These are phyloP conservation scores for Apophysomyces variabilis DNA, from an alignment of 371 early-diverging fungal species.

Conservation along the genomic window DNA sequence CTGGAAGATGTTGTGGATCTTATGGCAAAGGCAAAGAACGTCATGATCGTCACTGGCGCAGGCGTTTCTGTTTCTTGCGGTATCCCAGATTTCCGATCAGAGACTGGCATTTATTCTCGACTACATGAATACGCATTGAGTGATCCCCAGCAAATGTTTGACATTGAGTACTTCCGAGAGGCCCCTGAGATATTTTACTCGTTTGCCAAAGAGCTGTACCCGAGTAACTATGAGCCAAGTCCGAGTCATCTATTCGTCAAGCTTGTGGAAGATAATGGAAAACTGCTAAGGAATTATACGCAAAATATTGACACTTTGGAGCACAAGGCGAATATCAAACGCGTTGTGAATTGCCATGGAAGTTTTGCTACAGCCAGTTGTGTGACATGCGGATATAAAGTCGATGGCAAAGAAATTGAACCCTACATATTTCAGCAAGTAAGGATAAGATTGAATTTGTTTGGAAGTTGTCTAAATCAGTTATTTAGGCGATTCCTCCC, in stretches of 20 bases:
- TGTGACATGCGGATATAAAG: constrained; percentile 78
- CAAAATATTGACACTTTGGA: constrained; percentile 99
- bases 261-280: constrained; percentile 79
- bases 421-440: constrained; percentile 73
- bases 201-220: constrained; percentile 91
- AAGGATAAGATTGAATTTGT: neutral
- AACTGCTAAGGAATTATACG: constrained; percentile 93
- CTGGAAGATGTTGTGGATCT: constrained; percentile 77
- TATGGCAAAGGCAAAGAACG: constrained; percentile 67
- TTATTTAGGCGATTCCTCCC: constrained; percentile 42
- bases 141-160: constrained; percentile 93
- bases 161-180: constrained; percentile 83
- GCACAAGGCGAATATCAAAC: constrained; percentile 84
- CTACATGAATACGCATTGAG: constrained; percentile 75
- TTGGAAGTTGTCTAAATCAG: neutral
- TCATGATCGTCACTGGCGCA: constrained; percentile 94
- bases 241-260: constrained; percentile 93
- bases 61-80: constrained; percentile 96
- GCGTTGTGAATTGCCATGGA: constrained; percentile 91
- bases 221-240: constrained; percentile 90
- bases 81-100: constrained; percentile 98
- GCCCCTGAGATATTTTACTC: constrained; percentile 92
- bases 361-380: constrained; percentile 93
- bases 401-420: constrained; percentile 80
- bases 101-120: constrained; percentile 94